These are phyloP conservation scores for Neofusicoccum cordaticola DNA, from an alignment of 2,329 filamentous ascomycete species.

Conservation along the genomic window DNA sequence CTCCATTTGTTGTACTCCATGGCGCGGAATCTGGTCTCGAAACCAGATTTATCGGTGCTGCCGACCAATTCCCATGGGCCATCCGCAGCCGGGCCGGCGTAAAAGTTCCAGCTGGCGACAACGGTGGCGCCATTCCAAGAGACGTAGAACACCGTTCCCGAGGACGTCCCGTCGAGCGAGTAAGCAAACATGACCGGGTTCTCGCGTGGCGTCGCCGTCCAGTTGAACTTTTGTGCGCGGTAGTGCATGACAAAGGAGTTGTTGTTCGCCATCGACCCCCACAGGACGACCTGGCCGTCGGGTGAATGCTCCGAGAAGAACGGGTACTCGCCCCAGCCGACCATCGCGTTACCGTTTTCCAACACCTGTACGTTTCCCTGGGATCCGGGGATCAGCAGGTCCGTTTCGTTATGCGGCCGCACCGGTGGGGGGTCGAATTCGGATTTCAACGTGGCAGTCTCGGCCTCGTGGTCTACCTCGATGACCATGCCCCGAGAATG, in stretches of 20 bases:
- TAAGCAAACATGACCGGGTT: background rate
- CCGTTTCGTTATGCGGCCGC: conserved; percentile 22
- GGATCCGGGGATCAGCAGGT: conserved; percentile 46
- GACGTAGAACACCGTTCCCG: conserved; percentile 19
- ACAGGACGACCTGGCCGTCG: conserved; percentile 51
- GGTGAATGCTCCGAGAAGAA: conserved; percentile 43
- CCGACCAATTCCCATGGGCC: conserved; percentile 29
- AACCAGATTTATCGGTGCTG: background rate
- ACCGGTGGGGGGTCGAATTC: conserved; percentile 17
- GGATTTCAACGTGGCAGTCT: conserved; percentile 17
- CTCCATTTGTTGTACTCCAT: background rate
- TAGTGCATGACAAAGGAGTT: conserved; percentile 24
- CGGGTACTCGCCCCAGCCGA: conserved; percentile 53
- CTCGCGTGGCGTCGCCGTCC: background rate
- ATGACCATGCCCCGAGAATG: conserved; percentile 20
- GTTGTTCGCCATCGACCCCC: conserved; percentile 42
- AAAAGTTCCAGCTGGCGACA: conserved; percentile 3
- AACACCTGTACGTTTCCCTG: conserved; percentile 55
- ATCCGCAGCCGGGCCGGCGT: background rate
- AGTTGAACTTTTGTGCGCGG: conserved; percentile 4
- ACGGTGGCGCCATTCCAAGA: conserved; percentile 15
- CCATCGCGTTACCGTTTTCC: conserved; percentile 51
- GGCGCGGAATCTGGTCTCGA: conserved; percentile 2
- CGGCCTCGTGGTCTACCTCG: background rate
- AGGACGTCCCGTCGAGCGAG: conserved; percentile 28